phyloP scores from a whole-genome alignment of 768 basidiomycete genomes.

The Tricholomella constricta region DNA sequence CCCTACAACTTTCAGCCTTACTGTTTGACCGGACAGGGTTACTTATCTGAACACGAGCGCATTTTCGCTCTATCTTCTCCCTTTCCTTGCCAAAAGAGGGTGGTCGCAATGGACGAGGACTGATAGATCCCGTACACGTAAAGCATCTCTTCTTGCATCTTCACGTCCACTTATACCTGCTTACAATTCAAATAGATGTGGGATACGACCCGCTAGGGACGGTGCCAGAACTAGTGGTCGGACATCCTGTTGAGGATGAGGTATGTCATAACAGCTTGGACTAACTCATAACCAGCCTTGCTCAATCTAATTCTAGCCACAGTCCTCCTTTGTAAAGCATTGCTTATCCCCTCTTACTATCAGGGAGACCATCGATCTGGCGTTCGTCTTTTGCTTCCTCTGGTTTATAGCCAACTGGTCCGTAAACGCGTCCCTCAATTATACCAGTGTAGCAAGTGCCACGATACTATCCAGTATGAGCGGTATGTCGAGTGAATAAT shows the following conservation, averaged over 20 bases:
- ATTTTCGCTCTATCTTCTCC: slow-evolving; percentile 83
- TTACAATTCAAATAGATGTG: slow-evolving; percentile 6
- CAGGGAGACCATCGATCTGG: slow-evolving; percentile 75
- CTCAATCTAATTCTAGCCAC: slow-evolving; percentile 1
- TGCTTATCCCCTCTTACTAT: slow-evolving; percentile 48
- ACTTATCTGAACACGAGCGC: slow-evolving; percentile 92
- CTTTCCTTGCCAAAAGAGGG: slow-evolving; percentile 30
- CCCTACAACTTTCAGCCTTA: neutral
- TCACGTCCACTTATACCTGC: neutral
- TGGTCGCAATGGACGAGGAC: neutral
- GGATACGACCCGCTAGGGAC: slow-evolving; percentile 29
- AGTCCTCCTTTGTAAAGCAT: neutral
- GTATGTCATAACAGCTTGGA: neutral
- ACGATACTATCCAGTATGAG: slow-evolving; percentile 90
- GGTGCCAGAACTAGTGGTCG: slow-evolving; percentile 15
- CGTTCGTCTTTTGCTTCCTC: slow-evolving; percentile 78
- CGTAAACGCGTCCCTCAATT: slow-evolving; percentile 79
- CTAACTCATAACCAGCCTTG: neutral
- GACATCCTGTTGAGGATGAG: slow-evolving; percentile 6
- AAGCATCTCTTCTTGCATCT: neutral
- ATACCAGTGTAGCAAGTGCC: slow-evolving; percentile 92
- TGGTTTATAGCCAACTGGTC: slow-evolving; percentile 98
- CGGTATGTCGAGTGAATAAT: slow-evolving; percentile 49
- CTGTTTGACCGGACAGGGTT: slow-evolving; percentile 47
- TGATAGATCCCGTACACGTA: slow-evolving; percentile 5